Evolutionary conservation across 192 early-diverging fungal genomes (phyloP).

Genomic region (Chytriomyces confervae): DNA sequence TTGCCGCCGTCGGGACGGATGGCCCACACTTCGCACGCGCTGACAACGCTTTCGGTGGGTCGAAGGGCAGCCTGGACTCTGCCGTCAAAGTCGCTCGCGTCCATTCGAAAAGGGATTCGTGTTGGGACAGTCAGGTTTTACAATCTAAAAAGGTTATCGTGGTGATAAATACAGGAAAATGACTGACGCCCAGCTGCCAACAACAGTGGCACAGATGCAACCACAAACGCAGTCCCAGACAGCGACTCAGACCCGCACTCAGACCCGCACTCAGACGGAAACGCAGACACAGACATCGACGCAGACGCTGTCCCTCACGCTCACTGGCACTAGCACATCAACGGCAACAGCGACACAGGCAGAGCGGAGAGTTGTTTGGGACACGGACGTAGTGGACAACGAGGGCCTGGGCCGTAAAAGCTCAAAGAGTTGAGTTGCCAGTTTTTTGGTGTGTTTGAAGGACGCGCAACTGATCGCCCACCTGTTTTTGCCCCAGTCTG

Average conservation of each 20-base stretch:
- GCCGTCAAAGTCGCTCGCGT: too few species aligned
- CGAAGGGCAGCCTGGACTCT: background rate
- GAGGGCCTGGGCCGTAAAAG: constrained; percentile 73
- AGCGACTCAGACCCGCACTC: too few species aligned
- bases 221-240: too few species aligned
- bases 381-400: constrained; percentile 69
- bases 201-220: too few species aligned
- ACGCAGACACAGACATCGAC: constrained; percentile 9
- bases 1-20: background rate
- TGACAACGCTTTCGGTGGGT: background rate
- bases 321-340: constrained; percentile 30
- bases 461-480: background rate
- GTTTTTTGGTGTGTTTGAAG: background rate
- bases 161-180: too few species aligned
- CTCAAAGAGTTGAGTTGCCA: constrained; percentile 63
- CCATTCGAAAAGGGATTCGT: too few species aligned
- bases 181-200: too few species aligned
- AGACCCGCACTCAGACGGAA: too few species aligned
- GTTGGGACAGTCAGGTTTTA: too few species aligned
- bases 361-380: constrained; percentile 66
- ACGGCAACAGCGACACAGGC: constrained; percentile 51
- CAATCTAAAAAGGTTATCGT: too few species aligned
- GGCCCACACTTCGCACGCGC: background rate
- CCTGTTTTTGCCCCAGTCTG: constrained; percentile 56
- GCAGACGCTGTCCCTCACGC: background rate